phyloP scores from a whole-genome alignment of 139 green algal species.

The Tetradesmus obliquus region DNA sequence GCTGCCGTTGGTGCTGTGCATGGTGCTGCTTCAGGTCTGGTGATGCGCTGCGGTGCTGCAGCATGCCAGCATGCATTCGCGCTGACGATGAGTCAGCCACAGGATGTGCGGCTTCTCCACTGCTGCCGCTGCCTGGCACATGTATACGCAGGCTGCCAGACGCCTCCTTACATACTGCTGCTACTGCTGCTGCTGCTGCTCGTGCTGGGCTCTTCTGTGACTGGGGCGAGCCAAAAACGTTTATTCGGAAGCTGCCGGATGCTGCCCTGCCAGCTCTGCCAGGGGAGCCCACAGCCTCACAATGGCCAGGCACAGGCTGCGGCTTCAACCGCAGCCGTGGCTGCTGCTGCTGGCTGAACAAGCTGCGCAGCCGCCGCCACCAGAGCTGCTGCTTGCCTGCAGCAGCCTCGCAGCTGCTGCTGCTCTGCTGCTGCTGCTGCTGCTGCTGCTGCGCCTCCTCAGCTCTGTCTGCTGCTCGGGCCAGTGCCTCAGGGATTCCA shows the following conservation, averaged over 20 bases:
- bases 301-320: background rate
- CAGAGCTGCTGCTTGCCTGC: background rate
- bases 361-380: background rate
- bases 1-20: background rate
- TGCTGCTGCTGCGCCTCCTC: background rate
- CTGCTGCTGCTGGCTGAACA: background rate
- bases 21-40: background rate
- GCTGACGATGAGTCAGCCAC: background rate
- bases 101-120: background rate
- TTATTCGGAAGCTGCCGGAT: conserved; percentile 15
- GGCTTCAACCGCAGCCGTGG: background rate
- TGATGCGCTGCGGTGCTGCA: background rate
- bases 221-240: background rate
- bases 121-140: background rate
- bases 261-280: background rate
- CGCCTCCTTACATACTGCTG: background rate
- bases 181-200: conserved; percentile 20
- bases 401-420: background rate
- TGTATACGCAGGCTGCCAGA: background rate
- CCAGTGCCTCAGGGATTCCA: conserved; percentile 44
- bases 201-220: background rate
- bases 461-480: background rate
- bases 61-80: background rate
- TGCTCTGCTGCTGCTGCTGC: conserved; percentile 1
- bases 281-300: background rate